Base-by-base conservation (phyloP, 2,329 filamentous ascomycete species). In the Magnaporthiopsis poae region DNA sequence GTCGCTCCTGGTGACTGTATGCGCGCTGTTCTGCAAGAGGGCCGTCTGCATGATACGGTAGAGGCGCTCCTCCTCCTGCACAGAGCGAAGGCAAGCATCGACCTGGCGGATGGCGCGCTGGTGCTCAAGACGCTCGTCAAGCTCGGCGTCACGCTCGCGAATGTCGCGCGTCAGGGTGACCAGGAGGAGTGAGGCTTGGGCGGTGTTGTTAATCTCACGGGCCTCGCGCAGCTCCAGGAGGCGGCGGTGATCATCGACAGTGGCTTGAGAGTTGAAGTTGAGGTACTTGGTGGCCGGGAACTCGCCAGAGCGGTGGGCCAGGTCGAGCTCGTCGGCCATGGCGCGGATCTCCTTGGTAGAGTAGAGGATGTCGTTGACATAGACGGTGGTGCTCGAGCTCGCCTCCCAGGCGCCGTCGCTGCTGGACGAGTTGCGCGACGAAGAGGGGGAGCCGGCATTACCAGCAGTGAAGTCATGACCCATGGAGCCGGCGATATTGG, bases 11-110 rank as follows among this genome's bases (percentile, higher is more conserved):
- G 33, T 61, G 18, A 61, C 64, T 25, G 64, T 56, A 29, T 65
- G 56, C 11, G 64, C 61, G 56, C 61, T 65, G 39, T 18, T 11
- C 13, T 65, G 64, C 56, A 21, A 46, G 5, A 65, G 64, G 9
- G 64, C 64, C 33, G 64, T 65, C 64, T 65, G 56, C 56, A 65
- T 65, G 59, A 65, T 61, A 15, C 64, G 64, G 25, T 46, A 61
- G 2, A 65, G 31, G 8, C 59, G 64, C n/a, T 65, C 35, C 25
- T 65, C 64, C 36, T 65, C 64, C 27, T 65, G 56, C 18, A 29
- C 64, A n/a, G 64, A 39, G 31, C 60, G 59, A 21, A 65, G 39
- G 56, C 64, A 65, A 52, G 64, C 60, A 25, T 65, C 60, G 64
- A 65, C 64, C 15, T 61, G 64, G 18, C 36, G 33, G 11, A 65